phyloP scores from a whole-genome alignment of 148 eudicot genomes.

The Cornus suecica region DNA sequence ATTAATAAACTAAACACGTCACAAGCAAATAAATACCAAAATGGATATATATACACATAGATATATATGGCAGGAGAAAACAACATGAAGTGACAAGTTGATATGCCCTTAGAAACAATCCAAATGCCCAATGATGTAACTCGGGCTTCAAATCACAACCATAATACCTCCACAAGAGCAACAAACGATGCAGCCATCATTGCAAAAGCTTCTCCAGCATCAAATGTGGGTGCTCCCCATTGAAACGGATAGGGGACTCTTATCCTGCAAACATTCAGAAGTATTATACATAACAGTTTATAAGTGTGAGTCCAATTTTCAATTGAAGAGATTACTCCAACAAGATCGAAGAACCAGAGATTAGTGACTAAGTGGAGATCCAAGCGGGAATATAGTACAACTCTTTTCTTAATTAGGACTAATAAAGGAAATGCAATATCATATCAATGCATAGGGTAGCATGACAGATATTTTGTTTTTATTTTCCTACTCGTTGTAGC shows the following conservation, averaged over 20 bases:
- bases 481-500: no score
- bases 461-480: no score
- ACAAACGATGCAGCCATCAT: conserved; percentile 97
- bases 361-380: no score
- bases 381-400: no score
- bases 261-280: conserved; percentile 49
- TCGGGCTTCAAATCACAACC: not conserved
- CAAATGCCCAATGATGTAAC: not conserved
- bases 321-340: no score
- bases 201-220: conserved; percentile 97
- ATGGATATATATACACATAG: not conserved
- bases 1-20: no score
- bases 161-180: conserved; percentile 78
- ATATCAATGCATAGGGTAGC: no score
- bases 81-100: not conserved
- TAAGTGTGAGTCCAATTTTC: no score
- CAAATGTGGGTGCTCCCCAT: conserved; percentile 93
- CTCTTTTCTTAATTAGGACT: no score
- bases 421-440: no score
- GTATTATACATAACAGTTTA: not conserved
- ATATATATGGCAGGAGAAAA: not conserved
- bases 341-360: no score
- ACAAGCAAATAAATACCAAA: no score
- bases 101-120: not conserved
- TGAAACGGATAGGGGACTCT: conserved; percentile 92